phyloP scores from a whole-genome alignment of 2,329 filamentous ascomycete genomes.

The Ascomycota sp. region DNA sequence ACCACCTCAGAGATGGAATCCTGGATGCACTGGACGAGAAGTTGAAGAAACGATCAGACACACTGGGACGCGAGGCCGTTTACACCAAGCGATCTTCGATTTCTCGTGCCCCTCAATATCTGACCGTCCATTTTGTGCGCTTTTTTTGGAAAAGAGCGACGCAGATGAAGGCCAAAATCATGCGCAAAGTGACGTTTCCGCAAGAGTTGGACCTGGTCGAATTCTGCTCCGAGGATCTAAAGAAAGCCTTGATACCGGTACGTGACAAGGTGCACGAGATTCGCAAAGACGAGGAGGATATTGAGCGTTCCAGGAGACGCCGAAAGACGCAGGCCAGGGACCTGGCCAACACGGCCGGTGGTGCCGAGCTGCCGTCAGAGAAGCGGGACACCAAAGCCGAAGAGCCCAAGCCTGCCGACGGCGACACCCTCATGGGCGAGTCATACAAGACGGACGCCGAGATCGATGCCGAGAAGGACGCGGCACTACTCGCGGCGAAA shows the following conservation, averaged over 20 bases:
- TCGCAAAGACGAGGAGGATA: slow-evolving; percentile 83
- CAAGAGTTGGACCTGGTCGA: slow-evolving; percentile 83
- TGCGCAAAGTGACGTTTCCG: slow-evolving; percentile 95
- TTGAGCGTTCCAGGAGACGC: slow-evolving; percentile 78
- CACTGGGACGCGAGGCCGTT: slow-evolving; percentile 53
- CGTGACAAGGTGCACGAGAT: slow-evolving; percentile 91
- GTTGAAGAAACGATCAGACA: slow-evolving; percentile 72
- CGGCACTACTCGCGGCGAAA: slow-evolving; percentile 58
- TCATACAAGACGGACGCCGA: slow-evolving; percentile 87
- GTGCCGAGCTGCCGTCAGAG: slow-evolving; percentile 27
- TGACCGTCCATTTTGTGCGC: slow-evolving; percentile 91
- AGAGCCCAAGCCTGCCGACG: slow-evolving; percentile 23
- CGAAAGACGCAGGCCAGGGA: slow-evolving; percentile 45
- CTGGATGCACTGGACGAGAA: slow-evolving; percentile 64
- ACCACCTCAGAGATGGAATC: slow-evolving; percentile 81
- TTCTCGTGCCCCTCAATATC: slow-evolving; percentile 75
- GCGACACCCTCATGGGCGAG: slow-evolving; percentile 54
- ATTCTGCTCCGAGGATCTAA: slow-evolving; percentile 83
- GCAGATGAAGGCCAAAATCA: slow-evolving; percentile 97
- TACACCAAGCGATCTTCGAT: slow-evolving; percentile 91
- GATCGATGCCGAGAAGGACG: slow-evolving; percentile 67
- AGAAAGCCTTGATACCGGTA: slow-evolving; percentile 68
- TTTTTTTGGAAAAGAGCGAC: slow-evolving; percentile 96
- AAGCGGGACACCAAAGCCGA: slow-evolving; percentile 24
- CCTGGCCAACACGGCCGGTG: slow-evolving; percentile 22